phyloP scores from a whole-genome alignment of 202 grass and related monocot genomes.

The Eragrostis tef region DNA sequence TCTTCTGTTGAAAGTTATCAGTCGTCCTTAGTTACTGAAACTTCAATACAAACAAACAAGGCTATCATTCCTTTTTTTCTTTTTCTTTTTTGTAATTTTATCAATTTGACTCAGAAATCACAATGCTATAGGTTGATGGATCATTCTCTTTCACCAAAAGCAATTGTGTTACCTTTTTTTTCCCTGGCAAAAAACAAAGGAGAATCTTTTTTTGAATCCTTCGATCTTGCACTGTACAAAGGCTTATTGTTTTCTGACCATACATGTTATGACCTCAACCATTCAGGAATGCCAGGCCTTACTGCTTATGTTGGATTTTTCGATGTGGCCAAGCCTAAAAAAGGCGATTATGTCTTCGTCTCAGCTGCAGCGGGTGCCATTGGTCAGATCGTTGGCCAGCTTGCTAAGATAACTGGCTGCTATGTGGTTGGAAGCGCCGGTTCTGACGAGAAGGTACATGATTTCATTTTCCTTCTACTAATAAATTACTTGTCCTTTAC shows the following conservation, averaged over 20 bases:
- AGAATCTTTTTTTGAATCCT: no score
- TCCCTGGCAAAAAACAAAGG: no score
- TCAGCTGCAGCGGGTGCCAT: conserved; percentile 63
- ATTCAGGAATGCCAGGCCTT: conserved; percentile 62
- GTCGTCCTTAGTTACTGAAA: no score
- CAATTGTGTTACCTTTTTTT: no score
- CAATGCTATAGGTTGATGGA: no score
- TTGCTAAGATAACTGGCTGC: conserved; percentile 62
- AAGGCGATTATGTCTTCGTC: conserved; percentile 60
- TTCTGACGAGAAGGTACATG: conserved; percentile 59
- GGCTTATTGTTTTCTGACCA: no score
- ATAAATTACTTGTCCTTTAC: background rate
- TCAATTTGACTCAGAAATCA: no score
- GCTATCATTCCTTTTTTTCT: no score
- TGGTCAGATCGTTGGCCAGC: conserved; percentile 61
- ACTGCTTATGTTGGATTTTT: conserved; percentile 66
- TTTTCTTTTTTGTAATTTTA: no score
- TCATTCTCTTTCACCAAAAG: no score
- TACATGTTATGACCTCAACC: background rate
- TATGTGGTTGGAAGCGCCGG: conserved; percentile 60
- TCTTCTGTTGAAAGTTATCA: background rate
- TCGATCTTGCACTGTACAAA: no score
- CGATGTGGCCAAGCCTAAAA: conserved; percentile 52
- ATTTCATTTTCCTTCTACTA: background rate
- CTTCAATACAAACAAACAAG: no score